phyloP scores from a whole-genome alignment of 1,284 basidiomycete species.

The Amylostereum areolatum region DNA sequence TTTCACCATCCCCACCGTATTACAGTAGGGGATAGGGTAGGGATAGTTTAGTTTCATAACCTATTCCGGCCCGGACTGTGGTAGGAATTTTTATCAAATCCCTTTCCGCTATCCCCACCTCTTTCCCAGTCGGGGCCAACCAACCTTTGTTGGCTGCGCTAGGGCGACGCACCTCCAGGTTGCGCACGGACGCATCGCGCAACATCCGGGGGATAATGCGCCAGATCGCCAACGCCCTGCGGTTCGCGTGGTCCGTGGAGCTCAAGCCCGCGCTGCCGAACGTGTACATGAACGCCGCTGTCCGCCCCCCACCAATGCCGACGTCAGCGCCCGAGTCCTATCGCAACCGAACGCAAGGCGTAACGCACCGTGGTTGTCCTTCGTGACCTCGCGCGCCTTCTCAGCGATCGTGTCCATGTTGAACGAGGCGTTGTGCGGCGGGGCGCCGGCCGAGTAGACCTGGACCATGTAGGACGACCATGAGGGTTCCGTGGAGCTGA shows the following conservation, averaged over 20 bases:
- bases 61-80: too few relatives aligned
- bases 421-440: slow-evolving; percentile 2
- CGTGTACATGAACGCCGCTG: slow-evolving; percentile 60
- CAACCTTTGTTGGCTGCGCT: too few relatives aligned
- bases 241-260: slow-evolving; percentile 52
- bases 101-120: too few relatives aligned
- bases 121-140: too few relatives aligned
- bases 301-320: neutral
- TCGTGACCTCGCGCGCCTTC: slow-evolving; percentile 6
- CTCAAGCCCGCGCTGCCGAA: slow-evolving; percentile 56
- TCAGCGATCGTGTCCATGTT: slow-evolving; percentile 5
- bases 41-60: too few relatives aligned
- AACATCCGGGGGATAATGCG: slow-evolving; percentile 74
- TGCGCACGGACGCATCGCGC: slow-evolving; percentile 57
- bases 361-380: slow-evolving; percentile 6
- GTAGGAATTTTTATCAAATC: too few relatives aligned
- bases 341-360: neutral
- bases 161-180: slow-evolving; percentile 43
- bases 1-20: too few relatives aligned
- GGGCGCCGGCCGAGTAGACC: neutral
- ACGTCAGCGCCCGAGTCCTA: too few relatives aligned
- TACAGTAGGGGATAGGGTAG: too few relatives aligned
- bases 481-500: too few relatives aligned
- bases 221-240: slow-evolving; percentile 50
- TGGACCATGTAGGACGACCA: slow-evolving; percentile 6